A percentile compares a stretch with the other conserved stretches of the same genome.
Conservation (phyloP, 2,329 filamentous ascomycete species). For the Colletotrichum gigasporum region DNA sequence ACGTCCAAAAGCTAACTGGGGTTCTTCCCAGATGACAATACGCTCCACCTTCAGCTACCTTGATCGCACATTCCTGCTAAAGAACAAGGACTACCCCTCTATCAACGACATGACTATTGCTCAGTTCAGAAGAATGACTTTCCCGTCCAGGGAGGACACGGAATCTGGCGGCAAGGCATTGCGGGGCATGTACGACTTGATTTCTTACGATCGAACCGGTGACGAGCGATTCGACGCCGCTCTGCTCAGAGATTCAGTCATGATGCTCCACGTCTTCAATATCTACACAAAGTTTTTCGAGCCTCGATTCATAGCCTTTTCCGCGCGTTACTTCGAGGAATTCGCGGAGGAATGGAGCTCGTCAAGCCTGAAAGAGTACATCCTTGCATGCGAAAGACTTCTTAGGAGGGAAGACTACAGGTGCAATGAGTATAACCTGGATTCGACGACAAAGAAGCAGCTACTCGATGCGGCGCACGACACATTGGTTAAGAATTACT, state of each 20-base stretch:
- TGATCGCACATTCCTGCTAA: constrained; percentile 87
- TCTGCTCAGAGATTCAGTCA: constrained; percentile 78
- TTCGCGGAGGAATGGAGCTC: constrained; percentile 75
- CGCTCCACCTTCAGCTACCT: constrained; percentile 94
- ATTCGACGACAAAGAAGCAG: constrained; percentile 82
- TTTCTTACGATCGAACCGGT: constrained; percentile 75
- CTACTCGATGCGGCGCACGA: constrained; percentile 79
- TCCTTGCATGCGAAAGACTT: constrained; percentile 73
- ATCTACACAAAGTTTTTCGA: constrained; percentile 86
- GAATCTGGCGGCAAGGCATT: constrained; percentile 49
- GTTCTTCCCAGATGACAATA: constrained; percentile 68
- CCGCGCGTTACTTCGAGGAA: constrained; percentile 72
- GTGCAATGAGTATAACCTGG: constrained; percentile 84
- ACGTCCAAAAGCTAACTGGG: constrained; percentile 30
- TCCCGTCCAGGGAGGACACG: constrained; percentile 40
- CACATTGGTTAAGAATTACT: constrained; percentile 75
- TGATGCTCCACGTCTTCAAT: constrained; percentile 85
- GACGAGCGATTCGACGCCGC: constrained; percentile 65
- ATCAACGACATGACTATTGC: constrained; percentile 84
- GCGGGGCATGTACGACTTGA: constrained; percentile 77
- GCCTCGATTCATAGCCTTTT: constrained; percentile 73
- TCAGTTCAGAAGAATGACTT: constrained; percentile 75
- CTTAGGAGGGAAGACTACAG: constrained; percentile 77
- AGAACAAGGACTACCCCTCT: constrained; percentile 73
- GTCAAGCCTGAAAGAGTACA: constrained; percentile 77